These are phyloP conservation scores for Apiotrichum brassicae DNA, from an alignment of 1,284 basidiomycete genomes.

Conservation along the genomic window DNA sequence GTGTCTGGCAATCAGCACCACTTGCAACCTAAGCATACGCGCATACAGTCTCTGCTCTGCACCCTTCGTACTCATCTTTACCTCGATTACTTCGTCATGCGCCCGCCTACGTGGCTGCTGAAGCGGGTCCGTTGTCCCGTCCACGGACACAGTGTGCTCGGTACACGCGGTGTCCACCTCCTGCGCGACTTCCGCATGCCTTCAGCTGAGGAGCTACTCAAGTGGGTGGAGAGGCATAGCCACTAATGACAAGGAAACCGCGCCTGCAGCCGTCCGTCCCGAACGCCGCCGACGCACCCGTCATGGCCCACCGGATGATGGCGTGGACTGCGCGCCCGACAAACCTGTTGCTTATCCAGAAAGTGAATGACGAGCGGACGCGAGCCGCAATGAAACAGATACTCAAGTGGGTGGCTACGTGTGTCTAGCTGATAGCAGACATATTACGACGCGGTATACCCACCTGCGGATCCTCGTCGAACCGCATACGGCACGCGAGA, in stretches of 20 bases:
- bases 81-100: no score
- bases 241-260: constrained; percentile 9
- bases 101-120: no score
- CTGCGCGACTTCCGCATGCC: constrained; percentile 27
- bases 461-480: constrained; percentile 36
- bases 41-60: no score
- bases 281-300: neutral
- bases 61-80: no score
- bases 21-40: no score
- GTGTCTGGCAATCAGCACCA: no score
- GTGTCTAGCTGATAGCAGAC: constrained; percentile 17
- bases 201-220: constrained; percentile 11
- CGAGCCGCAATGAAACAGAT: constrained; percentile 46
- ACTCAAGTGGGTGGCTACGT: constrained; percentile 43
- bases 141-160: neutral
- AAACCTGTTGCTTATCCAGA: constrained; percentile 51
- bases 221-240: constrained; percentile 18
- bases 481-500: constrained; percentile 36
- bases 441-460: constrained; percentile 26
- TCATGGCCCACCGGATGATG: constrained; percentile 23
- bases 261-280: constrained; percentile 2
- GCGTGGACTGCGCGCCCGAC: constrained; percentile 34
- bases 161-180: constrained; percentile 17
- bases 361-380: constrained; percentile 48
- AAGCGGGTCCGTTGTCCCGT: neutral